Conservation (phyloP, 768 basidiomycete genomes). For the Auricularia auricula-judae region DNA sequence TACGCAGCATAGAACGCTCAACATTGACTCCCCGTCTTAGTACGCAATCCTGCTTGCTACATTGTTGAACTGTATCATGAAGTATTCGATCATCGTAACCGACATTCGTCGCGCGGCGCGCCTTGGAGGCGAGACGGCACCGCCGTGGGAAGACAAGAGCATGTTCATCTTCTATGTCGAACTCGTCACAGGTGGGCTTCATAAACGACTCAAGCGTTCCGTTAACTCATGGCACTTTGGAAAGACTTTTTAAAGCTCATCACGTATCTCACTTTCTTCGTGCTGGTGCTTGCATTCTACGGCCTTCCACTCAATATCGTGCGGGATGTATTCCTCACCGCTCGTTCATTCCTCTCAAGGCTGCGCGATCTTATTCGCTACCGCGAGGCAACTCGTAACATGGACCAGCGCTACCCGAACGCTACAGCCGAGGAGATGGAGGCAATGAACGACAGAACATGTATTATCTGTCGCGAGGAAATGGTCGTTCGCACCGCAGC, state of each 20-base stretch:
- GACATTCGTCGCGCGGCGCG: conserved; percentile 72
- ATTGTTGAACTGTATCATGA: conserved; percentile 62
- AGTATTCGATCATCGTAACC: conserved; percentile 71
- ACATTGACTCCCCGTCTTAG: conserved; percentile 28
- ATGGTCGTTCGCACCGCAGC: conserved; percentile 42
- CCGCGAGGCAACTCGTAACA: conserved; percentile 87
- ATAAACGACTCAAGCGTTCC: not conserved
- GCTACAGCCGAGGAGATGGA: conserved; percentile 78
- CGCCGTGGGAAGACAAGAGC: conserved; percentile 96
- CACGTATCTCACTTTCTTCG: conserved; percentile 90
- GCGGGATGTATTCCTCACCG: conserved; percentile 92
- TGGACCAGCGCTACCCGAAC: conserved; percentile 92
- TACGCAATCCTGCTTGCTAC: conserved; percentile 84
- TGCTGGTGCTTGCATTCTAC: conserved; percentile 86
- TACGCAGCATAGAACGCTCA: conserved; percentile 1
- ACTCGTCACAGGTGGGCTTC: conserved; percentile 63
- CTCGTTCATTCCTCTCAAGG: conserved; percentile 81
- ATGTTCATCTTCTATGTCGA: conserved; percentile 97
- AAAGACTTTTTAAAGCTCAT: conserved; percentile 87
- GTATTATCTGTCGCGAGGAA: conserved; percentile 97
- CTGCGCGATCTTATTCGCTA: conserved; percentile 85
- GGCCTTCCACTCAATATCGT: conserved; percentile 94
- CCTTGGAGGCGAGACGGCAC: conserved; percentile 72
- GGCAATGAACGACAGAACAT: conserved; percentile 78
- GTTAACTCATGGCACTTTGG: not conserved